Evolutionary conservation across 129 eudicot genomes (phyloP).

Genomic region (Escallonia herrerae): DNA sequence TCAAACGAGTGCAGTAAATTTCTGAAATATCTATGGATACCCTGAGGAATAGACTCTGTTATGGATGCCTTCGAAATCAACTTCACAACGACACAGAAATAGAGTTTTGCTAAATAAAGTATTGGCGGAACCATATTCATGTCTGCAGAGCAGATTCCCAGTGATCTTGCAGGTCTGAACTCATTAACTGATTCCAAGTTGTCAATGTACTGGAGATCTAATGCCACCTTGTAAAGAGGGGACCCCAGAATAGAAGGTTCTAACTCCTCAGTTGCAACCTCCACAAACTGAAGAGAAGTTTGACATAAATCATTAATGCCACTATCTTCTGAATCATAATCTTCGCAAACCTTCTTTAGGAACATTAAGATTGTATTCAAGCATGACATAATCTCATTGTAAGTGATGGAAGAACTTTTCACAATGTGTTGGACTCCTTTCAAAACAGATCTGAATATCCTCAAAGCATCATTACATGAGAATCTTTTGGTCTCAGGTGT

Average conservation of each 20-base stretch:
- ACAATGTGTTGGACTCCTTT: constrained; percentile 40
- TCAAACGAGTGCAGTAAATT: constrained; percentile 37
- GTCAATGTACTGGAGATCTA: constrained; percentile 27
- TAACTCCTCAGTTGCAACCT: constrained; percentile 37
- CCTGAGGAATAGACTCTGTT: constrained; percentile 14
- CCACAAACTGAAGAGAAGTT: constrained; percentile 38
- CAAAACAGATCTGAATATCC: constrained; percentile 44
- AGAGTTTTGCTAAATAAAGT: constrained; percentile 32
- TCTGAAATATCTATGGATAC: constrained; percentile 28
- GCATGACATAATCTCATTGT: constrained; percentile 42
- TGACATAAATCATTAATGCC: constrained; percentile 12
- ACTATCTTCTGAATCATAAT: constrained; percentile 26
- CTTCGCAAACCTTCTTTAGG: constrained; percentile 36
- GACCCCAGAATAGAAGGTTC: constrained; percentile 59
- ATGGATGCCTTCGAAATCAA: constrained; percentile 21
- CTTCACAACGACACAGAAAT: constrained; percentile 28
- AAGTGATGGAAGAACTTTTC: constrained; percentile 27
- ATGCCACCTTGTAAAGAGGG: constrained; percentile 59
- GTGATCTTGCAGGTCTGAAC: constrained; percentile 9
- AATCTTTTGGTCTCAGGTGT: constrained; percentile 21
- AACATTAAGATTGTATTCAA: constrained; percentile 36
- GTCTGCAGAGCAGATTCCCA: constrained; percentile 12
- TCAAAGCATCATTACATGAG: constrained; percentile 40
- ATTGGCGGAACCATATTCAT: constrained; percentile 50
- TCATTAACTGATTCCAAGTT: constrained; percentile 13